These are phyloP conservation scores for Fraxinus floribunda DNA, from an alignment of 305 asterid genomes.

Conservation along the genomic window DNA sequence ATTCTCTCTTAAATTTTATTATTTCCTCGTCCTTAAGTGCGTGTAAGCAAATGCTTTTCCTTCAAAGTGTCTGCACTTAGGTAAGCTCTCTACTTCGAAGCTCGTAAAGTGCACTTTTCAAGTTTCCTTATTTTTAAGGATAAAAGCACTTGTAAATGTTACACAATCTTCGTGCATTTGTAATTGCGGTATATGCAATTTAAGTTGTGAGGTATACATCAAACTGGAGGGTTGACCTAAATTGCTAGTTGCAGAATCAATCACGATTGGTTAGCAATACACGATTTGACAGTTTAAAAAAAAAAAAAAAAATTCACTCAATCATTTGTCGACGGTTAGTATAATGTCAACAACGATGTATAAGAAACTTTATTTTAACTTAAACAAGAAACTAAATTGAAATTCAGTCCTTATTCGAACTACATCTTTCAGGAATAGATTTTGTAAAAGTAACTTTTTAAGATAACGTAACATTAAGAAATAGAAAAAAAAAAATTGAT, in stretches of 20 bases:
- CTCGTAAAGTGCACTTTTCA: slow-evolving; percentile 13
- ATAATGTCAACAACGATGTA: too few relatives aligned
- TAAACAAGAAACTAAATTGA: neutral
- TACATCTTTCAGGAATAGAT: too few relatives aligned
- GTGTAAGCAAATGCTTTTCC: neutral
- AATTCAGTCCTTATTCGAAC: neutral
- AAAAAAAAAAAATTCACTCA: too few relatives aligned
- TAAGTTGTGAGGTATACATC: neutral
- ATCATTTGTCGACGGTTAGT: too few relatives aligned
- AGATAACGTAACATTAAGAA: too few relatives aligned
- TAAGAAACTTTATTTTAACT: neutral
- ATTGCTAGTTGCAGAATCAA: neutral
- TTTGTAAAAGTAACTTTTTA: too few relatives aligned
- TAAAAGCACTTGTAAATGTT: too few relatives aligned
- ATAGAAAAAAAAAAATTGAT: too few relatives aligned
- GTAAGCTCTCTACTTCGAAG: slow-evolving; percentile 10
- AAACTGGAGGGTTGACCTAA: neutral
- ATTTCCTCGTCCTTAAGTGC: neutral
- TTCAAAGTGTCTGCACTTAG: neutral
- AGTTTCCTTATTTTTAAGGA: neutral
- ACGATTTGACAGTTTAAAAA: too few relatives aligned
- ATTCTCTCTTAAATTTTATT: too few relatives aligned
- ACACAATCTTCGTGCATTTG: neutral
- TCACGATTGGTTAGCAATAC: too few relatives aligned
- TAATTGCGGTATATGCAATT: neutral